A percentile compares a stretch with the other conserved stretches of the same genome.
Evolutionary conservation across 1,139 yeast genomes (phyloP).

Genomic region (Pichia inconspicua): DNA sequence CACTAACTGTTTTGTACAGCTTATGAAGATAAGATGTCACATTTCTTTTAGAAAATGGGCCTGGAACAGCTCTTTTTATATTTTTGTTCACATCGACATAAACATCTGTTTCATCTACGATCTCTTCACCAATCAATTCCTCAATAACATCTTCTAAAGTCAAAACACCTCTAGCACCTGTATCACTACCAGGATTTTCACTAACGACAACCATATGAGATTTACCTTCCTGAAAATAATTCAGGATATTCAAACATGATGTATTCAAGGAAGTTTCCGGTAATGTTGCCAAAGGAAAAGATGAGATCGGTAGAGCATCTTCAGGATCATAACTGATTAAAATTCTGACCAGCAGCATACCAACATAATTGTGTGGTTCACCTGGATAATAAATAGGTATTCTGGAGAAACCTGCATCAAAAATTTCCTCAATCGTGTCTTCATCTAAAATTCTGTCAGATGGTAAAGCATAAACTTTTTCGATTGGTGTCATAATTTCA

Average conservation of each 20-base stretch:
- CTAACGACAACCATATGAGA: slow-evolving; percentile 95
- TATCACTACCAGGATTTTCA: slow-evolving; percentile 76
- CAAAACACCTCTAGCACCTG: slow-evolving; percentile 84
- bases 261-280: slow-evolving; percentile 93
- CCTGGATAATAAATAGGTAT: slow-evolving; percentile 92
- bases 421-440: slow-evolving; percentile 76
- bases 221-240: slow-evolving; percentile 96
- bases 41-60: slow-evolving; percentile 72
- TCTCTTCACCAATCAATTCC: slow-evolving; percentile 95
- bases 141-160: slow-evolving; percentile 96
- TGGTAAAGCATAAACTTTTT: slow-evolving; percentile 81
- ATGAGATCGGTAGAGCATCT: slow-evolving; percentile 85
- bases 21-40: slow-evolving; percentile 62
- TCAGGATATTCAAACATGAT: slow-evolving; percentile 85
- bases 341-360: slow-evolving; percentile 89
- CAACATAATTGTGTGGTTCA: slow-evolving; percentile 86
- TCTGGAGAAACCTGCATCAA: slow-evolving; percentile 90
- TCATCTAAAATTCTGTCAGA: slow-evolving; percentile 82
- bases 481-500: slow-evolving; percentile 89
- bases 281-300: slow-evolving; percentile 89
- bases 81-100: slow-evolving; percentile 85
- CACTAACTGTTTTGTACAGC: slow-evolving; percentile 24
- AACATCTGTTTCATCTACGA: slow-evolving; percentile 95
- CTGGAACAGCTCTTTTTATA: slow-evolving; percentile 76
- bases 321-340: slow-evolving; percentile 95